Conservation (phyloP, 1,284 basidiomycete genomes). For the Cryptococcus maquisensis region DNA sequence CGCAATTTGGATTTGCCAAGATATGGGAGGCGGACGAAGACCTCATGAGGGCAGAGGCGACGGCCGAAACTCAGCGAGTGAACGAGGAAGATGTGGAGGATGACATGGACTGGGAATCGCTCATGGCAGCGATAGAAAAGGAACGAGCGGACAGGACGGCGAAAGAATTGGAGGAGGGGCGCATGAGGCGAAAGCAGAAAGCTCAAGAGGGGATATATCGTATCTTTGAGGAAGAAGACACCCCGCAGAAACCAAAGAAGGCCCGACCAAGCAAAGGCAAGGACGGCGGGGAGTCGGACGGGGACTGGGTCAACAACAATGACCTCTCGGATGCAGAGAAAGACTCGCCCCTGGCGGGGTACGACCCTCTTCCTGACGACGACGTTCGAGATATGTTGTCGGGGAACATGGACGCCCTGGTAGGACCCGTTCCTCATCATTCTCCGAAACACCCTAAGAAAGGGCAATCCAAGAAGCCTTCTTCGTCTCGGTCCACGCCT, state of each 20-base stretch:
- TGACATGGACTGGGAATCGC: slow-evolving; percentile 65
- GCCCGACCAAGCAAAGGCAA: slow-evolving; percentile 10
- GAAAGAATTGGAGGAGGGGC: slow-evolving; percentile 8
- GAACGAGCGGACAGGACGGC: slow-evolving; percentile 24
- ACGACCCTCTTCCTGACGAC: background rate
- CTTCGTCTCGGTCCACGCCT: no score
- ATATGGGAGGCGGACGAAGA: slow-evolving; percentile 78
- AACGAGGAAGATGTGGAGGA: slow-evolving; percentile 13
- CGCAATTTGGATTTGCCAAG: slow-evolving; percentile 76
- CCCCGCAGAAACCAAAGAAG: slow-evolving; percentile 5
- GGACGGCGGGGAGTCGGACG: slow-evolving; percentile 11
- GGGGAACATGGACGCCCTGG: no score
- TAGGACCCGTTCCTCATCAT: no score
- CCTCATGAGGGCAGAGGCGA: slow-evolving; percentile 61
- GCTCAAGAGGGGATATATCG: background rate
- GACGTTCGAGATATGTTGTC: no score
- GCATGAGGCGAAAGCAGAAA: slow-evolving; percentile 7
- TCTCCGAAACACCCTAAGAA: no score
- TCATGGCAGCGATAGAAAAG: slow-evolving; percentile 37
- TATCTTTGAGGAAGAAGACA: background rate
- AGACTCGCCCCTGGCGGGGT: background rate
- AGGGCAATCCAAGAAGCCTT: no score
- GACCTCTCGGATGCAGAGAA: background rate
- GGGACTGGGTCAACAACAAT: slow-evolving; percentile 10
- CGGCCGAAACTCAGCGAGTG: slow-evolving; percentile 53